Base-by-base conservation (phyloP, 768 basidiomycete species). In the Lentinula sp. region DNA sequence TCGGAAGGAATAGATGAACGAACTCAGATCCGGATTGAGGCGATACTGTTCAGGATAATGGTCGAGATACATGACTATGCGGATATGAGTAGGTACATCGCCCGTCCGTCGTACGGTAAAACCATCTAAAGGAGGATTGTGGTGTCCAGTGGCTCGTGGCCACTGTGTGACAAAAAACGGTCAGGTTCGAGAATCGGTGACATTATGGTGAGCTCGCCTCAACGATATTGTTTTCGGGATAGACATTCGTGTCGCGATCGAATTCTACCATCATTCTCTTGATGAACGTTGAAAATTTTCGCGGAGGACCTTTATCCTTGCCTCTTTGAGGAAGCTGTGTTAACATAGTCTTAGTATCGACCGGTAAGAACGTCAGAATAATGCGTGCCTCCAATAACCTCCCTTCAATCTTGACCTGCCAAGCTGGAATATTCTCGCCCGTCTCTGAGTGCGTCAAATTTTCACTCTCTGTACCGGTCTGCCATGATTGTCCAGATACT, bases 21-120 rank as follows among this genome's bases (percentile, higher is more conserved):
- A 64, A 90, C 89, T 83, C 50, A 98, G 80, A 35, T 93, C 91
- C 1, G 88, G 82, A 13, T 83, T 74, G 9, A 98, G 79, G 68
- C 88, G 90, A 74, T 85, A 95, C 63, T 91, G 88, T 62, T 95
- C 91, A 1, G 96, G 94, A 53, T 80, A 86, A 66, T 97, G 93
- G 49, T 91, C 90, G 20, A 95, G 74, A 68, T 95, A 85, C 61
- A 97, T 77, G n/a, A 94, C 71, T n/a, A 98, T 77, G 51, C 95
- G 84, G 42, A 90, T 80, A 64, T 88, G 86, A 20, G 92, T 88
- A 13, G 85, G 82, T 41, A 78, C 74, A 68, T 97, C 95, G 2
- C 95, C 95, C 15, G 85, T 85, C 45, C 93, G 83, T 62, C 86
- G 80, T 50, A 97, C 76, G 6, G 90, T 91, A 71, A 97, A 96